Base-by-base conservation (phyloP, 2,329 filamentous ascomycete species). In the Lasiodiplodia sp. region DNA sequence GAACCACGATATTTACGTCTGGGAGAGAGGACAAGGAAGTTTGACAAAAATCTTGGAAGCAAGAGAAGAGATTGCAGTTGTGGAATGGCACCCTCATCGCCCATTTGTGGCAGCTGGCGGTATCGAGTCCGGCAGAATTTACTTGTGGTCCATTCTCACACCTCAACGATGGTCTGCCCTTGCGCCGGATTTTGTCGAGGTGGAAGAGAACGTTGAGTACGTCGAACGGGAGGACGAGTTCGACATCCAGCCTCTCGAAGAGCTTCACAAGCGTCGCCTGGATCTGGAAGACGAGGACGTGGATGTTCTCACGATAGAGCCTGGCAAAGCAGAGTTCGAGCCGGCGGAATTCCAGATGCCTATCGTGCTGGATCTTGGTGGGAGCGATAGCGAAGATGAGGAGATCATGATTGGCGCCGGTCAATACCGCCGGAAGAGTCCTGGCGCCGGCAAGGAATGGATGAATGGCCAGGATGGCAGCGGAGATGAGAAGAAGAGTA, bases 181-280 rank as follows among this genome's bases (percentile, higher is more conserved):
- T 37, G 96, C 96, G 6, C 96, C 96, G 0, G 96, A 99, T 80
- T 99, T 99, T 79, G 92, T 91, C 51, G 96, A 99, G 80, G 94
- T 99, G 16, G 96, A 99, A 80, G 96, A 99, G 81, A 99, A 99
- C 74, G 94, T 97, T 25, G 93, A 98, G 78, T 99, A 99, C 77
- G 88, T 96, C 52, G 96, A 99, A 79, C 88, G 89, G 68, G 96
- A 99, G 81, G 96, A 99, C 78, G 96, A 99, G 77, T 99, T 99
- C 74, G 96, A 99, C 79, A 96, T 98, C 68, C 96, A 98, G 77
- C 94, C 94, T 0, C 91, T 95, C 69, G 95, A 97, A 77, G 95
- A 98, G 79, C 90, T 98, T 68, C 93, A 96, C 77, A 95, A 97
- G 79, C 89, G 95, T 37, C 88, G 94, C 53, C 85, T 98, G 2